Percentiles rank a stretch among this genome's conserved stretches.
Evolutionary conservation across 768 basidiomycete genomes (phyloP).

Genomic region (Amanita jacksonii): DNA sequence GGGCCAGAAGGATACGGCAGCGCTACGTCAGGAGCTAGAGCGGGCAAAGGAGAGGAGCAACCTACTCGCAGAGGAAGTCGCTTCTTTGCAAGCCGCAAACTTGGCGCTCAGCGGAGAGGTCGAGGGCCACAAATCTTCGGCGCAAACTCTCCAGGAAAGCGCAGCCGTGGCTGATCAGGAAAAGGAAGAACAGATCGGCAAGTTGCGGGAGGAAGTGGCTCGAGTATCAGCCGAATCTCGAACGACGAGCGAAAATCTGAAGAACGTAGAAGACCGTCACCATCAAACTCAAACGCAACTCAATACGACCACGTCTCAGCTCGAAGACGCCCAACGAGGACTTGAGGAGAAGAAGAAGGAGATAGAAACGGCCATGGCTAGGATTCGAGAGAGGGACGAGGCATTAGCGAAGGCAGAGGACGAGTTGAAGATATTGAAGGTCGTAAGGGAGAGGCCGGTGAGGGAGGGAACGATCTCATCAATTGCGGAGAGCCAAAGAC

Average conservation of each 20-base stretch:
- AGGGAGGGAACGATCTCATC: neutral
- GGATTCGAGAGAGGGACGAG: conserved; percentile 1
- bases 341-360: conserved; percentile 1
- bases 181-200: neutral
- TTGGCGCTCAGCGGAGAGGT: conserved; percentile 1
- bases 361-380: neutral
- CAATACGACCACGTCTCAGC: neutral
- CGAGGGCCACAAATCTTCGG: neutral
- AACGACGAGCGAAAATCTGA: neutral
- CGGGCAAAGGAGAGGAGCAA: neutral
- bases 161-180: neutral
- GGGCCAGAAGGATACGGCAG: neutral
- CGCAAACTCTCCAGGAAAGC: neutral
- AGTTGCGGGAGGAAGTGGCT: neutral
- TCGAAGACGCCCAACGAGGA: conserved; percentile 2
- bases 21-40: conserved; percentile 1
- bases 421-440: neutral
- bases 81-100: neutral
- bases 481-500: neutral
- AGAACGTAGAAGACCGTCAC: conserved; percentile 1
- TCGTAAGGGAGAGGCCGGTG: neutral
- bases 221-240: neutral
- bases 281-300: neutral
- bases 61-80: neutral
- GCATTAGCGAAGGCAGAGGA: too few species aligned